These are phyloP conservation scores for Stropharia rugosoannulata DNA, from an alignment of 768 basidiomycete genomes.

Conservation along the genomic window DNA sequence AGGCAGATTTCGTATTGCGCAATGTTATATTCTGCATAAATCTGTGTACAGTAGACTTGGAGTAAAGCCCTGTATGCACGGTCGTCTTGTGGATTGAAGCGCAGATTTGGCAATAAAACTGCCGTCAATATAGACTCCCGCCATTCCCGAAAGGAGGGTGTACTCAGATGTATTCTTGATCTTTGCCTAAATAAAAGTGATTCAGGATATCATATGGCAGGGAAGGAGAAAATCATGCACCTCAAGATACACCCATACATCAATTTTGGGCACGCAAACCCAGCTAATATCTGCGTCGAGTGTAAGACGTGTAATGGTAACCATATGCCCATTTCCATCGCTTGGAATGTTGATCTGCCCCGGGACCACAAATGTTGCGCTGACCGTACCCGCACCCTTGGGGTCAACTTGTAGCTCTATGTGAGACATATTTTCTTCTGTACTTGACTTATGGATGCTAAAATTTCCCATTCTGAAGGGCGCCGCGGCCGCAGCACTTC, in stretches of 20 bases:
- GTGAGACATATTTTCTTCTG: constrained; percentile 11
- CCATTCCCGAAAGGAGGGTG: constrained; percentile 44
- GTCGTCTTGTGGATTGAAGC: too few relatives aligned
- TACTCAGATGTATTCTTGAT: constrained; percentile 57
- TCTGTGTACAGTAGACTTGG: too few relatives aligned
- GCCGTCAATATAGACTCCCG: constrained; percentile 55
- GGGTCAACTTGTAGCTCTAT: constrained; percentile 29
- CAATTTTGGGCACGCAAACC: constrained; percentile 39
- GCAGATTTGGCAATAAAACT: constrained; percentile 51
- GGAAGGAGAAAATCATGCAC: constrained; percentile 17
- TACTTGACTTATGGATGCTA: too few relatives aligned
- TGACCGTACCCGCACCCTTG: constrained; percentile 30
- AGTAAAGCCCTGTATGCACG: too few relatives aligned
- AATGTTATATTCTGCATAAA: too few relatives aligned
- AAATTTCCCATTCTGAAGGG: too few relatives aligned
- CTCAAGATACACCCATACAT: constrained; percentile 37
- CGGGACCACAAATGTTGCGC: constrained; percentile 40
- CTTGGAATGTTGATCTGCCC: constrained; percentile 41
- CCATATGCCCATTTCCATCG: constrained; percentile 38
- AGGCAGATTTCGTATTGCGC: too few relatives aligned
- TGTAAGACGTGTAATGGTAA: constrained; percentile 36
- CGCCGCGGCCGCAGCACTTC: not conserved
- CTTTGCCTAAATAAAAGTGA: constrained; percentile 30
- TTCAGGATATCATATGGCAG: not conserved
- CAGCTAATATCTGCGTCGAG: constrained; percentile 41